A percentile compares a stretch with the other conserved stretches of the same genome.
phyloP scores from a whole-genome alignment of 176 grass and related monocot genomes.

The Ampelocalamus luodianensis region DNA sequence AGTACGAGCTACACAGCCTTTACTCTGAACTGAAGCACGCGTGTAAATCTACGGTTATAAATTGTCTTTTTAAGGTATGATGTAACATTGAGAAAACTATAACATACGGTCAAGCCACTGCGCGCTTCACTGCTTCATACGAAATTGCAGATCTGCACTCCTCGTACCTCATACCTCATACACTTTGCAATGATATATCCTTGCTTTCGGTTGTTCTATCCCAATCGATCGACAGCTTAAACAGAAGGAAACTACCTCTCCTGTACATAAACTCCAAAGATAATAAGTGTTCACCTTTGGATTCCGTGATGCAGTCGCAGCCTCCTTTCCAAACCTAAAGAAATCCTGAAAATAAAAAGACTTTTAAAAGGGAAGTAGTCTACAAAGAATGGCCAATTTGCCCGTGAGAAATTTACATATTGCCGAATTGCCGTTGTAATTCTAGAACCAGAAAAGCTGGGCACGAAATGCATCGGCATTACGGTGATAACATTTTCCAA shows the following conservation, averaged over 20 bases:
- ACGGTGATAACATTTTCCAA: neutral
- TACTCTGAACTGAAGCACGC: neutral
- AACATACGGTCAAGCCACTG: neutral
- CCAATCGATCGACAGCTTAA: neutral
- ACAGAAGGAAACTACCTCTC: neutral
- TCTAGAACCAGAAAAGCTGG: neutral
- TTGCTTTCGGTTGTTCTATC: neutral
- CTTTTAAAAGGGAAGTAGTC: neutral
- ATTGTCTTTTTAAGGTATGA: neutral
- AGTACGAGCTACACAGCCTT: neutral
- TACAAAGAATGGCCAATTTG: neutral
- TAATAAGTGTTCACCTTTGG: neutral
- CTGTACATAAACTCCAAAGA: neutral
- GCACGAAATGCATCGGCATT: neutral
- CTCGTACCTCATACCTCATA: neutral
- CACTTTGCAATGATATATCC: neutral
- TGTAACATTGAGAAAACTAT: neutral
- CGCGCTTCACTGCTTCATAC: too few species aligned
- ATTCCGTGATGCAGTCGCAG: neutral
- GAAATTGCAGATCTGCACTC: neutral
- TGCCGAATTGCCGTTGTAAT: neutral
- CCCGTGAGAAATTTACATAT: neutral
- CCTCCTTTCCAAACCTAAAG: neutral
- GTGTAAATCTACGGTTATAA: neutral
- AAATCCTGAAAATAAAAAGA: neutral